Percentiles rank a stretch among this genome's conserved stretches.
phyloP scores from a whole-genome alignment of 257 asterid species.

The Petrea volubilis region DNA sequence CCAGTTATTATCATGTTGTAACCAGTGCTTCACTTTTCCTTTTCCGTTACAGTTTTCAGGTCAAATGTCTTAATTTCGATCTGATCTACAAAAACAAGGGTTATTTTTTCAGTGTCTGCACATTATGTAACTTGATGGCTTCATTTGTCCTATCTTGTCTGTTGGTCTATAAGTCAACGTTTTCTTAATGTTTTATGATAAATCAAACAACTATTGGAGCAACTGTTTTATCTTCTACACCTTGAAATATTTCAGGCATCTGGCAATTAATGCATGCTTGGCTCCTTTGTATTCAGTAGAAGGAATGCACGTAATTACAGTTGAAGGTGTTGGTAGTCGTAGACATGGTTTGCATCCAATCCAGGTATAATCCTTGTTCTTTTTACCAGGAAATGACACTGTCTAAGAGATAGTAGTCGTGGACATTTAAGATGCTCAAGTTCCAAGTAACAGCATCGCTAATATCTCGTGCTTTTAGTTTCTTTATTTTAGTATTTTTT shows the following conservation, averaged over 20 bases:
- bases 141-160: conserved; percentile 1
- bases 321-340: conserved; percentile 86
- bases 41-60: background rate
- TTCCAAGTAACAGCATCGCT: conserved; percentile 1
- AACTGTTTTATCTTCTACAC: conserved; percentile 8
- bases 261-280: conserved; percentile 88
- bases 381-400: background rate
- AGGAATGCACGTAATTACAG: conserved; percentile 97
- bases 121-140: background rate
- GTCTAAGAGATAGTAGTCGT: background rate
- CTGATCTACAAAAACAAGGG: background rate
- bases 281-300: conserved; percentile 96
- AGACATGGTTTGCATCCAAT: conserved; percentile 88
- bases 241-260: conserved; percentile 61
- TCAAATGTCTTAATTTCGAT: background rate
- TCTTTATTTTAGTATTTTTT: background rate
- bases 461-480: background rate
- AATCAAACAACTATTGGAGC: background rate
- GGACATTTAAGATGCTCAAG: conserved; percentile 1
- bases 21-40: background rate
- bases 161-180: conserved; percentile 1
- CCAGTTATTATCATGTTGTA: background rate
- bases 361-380: conserved; percentile 63
- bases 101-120: conserved; percentile 4
- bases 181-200: conserved; percentile 5